Evolutionary conservation across 495 filamentous ascomycete species (phyloP), one percentile per base, ranked within the genome.

Genomic region (Penicillium mononematosum): DNA sequence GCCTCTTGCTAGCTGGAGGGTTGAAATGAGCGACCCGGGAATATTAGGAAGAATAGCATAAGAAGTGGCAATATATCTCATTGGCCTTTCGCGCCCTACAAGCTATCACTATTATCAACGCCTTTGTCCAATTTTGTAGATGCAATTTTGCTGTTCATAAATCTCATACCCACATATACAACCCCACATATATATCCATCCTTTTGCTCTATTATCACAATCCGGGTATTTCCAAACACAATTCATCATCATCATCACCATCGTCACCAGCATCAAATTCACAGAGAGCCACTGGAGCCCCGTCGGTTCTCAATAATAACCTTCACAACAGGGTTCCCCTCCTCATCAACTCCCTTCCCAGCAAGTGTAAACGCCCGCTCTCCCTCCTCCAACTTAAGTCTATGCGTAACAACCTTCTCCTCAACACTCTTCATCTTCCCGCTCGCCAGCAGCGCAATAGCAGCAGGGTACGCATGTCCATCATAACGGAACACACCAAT

Each of bases 401-500:
- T 79, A 73, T 96, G 92, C 19, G 91, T 96, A 17, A 96, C 83
- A 31, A 92, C 75, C 58, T 79, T 77, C 62, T 81, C 83, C 55
- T 78, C 73, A 1, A 74, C 73, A 4, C 67, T 75, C 1, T 81
- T 81, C 14, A 90, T 71, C 39, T 78, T 78, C 32, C 82, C 81
- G 61, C 81, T 82, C 2, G 82, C 80, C 49, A 93, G 72, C 43
- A 96, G 70, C 57, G 85, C 72, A 67, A 96, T 91, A 3, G 90
- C 91, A n/a, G 84, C 85, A 4, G 83, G 82, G 63, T 97, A 97
- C 0, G 90, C 91, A 56, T 68, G 52, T 49, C 92, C 90, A 46
- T 89, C 88, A 63, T 97, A 97, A 38, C 92, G 80, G 68, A 97
- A 97, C 29, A 93, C 87, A n/a, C 92, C 92, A 2, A 94, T 77